phyloP scores from a whole-genome alignment of 148 eudicot genomes.

The Persicaria maculosa region DNA sequence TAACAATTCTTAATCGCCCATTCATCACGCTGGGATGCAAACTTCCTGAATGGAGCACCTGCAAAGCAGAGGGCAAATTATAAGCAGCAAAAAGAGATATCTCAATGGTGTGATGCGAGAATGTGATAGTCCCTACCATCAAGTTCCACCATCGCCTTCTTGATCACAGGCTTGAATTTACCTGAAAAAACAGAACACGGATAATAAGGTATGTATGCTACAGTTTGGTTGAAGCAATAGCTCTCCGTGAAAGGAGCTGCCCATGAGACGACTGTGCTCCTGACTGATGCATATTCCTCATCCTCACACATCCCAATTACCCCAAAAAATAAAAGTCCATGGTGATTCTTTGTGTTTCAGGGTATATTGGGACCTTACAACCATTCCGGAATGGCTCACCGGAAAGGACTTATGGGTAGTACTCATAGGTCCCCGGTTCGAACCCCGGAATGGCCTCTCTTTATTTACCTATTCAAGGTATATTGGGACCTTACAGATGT shows the following conservation, averaged over 20 bases:
- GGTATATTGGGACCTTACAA: not conserved
- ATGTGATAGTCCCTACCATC: slow-evolving; percentile 39
- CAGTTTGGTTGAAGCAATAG: not conserved
- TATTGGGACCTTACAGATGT: not conserved
- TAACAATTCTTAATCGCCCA: slow-evolving; percentile 91
- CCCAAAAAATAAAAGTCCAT: too few species aligned
- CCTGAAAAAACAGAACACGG: slow-evolving; percentile 37
- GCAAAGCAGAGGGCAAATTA: slow-evolving; percentile 12
- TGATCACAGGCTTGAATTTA: slow-evolving; percentile 96
- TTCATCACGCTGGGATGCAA: slow-evolving; percentile 81
- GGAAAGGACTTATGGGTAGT: too few species aligned
- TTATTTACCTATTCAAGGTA: too few species aligned
- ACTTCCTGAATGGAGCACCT: slow-evolving; percentile 96
- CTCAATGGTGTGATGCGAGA: not conserved
- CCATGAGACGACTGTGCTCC: too few species aligned
- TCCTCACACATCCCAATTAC: too few species aligned
- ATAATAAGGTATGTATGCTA: not conserved
- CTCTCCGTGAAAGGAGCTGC: too few species aligned
- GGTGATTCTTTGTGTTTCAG: too few species aligned
- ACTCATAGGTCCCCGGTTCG: too few species aligned
- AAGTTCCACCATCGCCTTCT: slow-evolving; percentile 99
- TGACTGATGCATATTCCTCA: too few species aligned
- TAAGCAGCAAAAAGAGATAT: not conserved
- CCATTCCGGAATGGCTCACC: too few species aligned
- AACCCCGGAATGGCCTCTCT: too few species aligned